These are phyloP conservation scores for Fusarium anguioides DNA, from an alignment of 2,329 filamentous ascomycete genomes.

Conservation along the genomic window DNA sequence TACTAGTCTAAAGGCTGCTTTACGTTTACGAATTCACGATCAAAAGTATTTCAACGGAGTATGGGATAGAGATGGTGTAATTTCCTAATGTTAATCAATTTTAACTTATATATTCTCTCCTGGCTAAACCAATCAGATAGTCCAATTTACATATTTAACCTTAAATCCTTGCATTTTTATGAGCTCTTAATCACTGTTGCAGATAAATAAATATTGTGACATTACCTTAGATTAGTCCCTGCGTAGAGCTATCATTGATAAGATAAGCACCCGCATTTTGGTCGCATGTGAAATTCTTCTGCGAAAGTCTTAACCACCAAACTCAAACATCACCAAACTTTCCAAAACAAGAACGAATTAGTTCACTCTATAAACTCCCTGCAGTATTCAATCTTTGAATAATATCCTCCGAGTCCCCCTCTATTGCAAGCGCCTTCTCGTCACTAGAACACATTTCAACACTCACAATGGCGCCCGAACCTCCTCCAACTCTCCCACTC, in stretches of 20 bases:
- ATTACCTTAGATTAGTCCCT: no score
- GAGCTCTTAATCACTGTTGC: not conserved
- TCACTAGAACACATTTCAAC: not conserved
- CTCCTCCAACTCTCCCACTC: conserved; percentile 48
- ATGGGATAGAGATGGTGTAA: conserved; percentile 17
- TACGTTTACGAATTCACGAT: conserved; percentile 44
- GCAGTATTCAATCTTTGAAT: no score
- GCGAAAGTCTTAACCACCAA: conserved; percentile 28
- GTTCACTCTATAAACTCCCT: not conserved
- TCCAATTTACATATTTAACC: not conserved
- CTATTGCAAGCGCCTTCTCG: not conserved
- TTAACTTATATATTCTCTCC: conserved; percentile 20
- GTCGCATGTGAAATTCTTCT: conserved; percentile 44
- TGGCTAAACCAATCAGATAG: not conserved
- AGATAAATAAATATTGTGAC: not conserved
- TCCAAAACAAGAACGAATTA: not conserved
- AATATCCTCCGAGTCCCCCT: not conserved
- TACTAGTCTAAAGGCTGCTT: conserved; percentile 34
- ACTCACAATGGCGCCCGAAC: conserved; percentile 37
- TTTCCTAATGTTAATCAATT: conserved; percentile 41
- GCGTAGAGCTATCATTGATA: conserved; percentile 31
- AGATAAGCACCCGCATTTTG: conserved; percentile 34
- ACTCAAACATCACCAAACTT: conserved; percentile 22
- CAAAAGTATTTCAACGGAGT: conserved; percentile 20
- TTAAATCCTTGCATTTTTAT: not conserved